A percentile compares a stretch with the other conserved stretches of the same genome.
Conservation (phyloP, 108 stramenopile species). For the Epithemia pelagica region DNA sequence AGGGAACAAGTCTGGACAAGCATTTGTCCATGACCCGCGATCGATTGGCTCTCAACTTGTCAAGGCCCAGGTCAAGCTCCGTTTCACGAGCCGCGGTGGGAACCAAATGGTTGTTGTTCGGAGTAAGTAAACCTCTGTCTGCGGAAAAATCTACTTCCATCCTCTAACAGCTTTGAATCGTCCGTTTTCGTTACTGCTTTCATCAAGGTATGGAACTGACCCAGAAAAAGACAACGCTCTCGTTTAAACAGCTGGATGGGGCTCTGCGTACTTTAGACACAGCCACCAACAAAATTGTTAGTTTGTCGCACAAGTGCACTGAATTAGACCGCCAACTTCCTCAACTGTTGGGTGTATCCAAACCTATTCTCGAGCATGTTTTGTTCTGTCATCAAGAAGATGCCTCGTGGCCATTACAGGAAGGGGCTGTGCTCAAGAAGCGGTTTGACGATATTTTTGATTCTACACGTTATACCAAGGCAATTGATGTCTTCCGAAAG, state of each 20-base stretch:
- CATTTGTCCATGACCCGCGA: slow-evolving; percentile 92
- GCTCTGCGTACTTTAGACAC: slow-evolving; percentile 65
- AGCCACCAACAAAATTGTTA: slow-evolving; percentile 52
- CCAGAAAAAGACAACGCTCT: slow-evolving; percentile 75
- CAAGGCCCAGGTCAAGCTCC: slow-evolving; percentile 81
- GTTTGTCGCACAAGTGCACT: slow-evolving; percentile 82
- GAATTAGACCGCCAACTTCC: slow-evolving; percentile 91
- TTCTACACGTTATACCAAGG: slow-evolving; percentile 56
- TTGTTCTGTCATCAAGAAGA: slow-evolving; percentile 97
- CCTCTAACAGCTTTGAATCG: no score
- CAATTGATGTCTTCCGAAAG: slow-evolving; percentile 89
- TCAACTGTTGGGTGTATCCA: slow-evolving; percentile 78
- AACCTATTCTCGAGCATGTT: slow-evolving; percentile 95
- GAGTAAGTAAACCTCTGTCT: slow-evolving; percentile 8
- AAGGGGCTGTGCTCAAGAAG: slow-evolving; percentile 96
- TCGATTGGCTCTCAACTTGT: slow-evolving; percentile 52
- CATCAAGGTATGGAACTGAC: slow-evolving; percentile 73
- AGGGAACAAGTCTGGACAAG: slow-evolving; percentile 82
- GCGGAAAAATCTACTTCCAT: no score
- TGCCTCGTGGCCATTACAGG: slow-evolving; percentile 84
- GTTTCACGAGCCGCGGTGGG: slow-evolving; percentile 68
- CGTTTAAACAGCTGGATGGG: slow-evolving; percentile 90
- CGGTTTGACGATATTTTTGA: slow-evolving; percentile 99
- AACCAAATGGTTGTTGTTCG: slow-evolving; percentile 84
- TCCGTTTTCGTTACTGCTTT: no score